Evolutionary conservation across 768 basidiomycete genomes (phyloP), one percentile per base, ranked within the genome.

Genomic region (Hygrocybe punicea): DNA sequence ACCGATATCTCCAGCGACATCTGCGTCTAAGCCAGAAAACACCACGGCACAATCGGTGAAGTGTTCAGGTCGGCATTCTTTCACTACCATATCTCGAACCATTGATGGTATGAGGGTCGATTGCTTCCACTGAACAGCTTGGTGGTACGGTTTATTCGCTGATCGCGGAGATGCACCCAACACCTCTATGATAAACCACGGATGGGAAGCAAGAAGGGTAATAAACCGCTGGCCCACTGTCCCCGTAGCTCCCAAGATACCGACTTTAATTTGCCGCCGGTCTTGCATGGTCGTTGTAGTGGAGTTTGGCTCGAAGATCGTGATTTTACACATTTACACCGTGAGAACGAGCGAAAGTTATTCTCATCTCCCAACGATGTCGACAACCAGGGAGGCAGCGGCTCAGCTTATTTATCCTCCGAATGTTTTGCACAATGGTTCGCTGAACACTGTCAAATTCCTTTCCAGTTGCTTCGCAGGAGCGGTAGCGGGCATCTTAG

Each of bases 191-290:
- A 77, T 75, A 73, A 99, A 98, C 84, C 88, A 98, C 0, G 96
- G 94, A 68, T 99, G 97, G 6, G 76, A 68, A 4, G 91, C 78
- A 48, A 99, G 87, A 48, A 98, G 84, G 50, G 84, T 80, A 71
- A 98, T 89, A 72, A 98, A 99, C 39, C 94, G 84, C 73, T 98
- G 96, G 21, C 96, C 95, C 49, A 98, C 96, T 47, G 93, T 97
- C 56, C 96, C 93, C 0, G 92, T 95, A 1, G 93, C 92, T 33
- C 92, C 92, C 8, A 94, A 78, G 47, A 95, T 76, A 58, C 91
- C 92, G 58, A 95, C 89, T 56, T 66, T 65, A 51, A 70, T 63
- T 55, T 64, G 56, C 40, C 58, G 60, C 6, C 65, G 67, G 44
- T 71, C 67, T 44, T 67, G 65, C 70, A 77, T 77, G 58, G 58